Percentiles rank a stretch among this genome's conserved stretches.
phyloP scores from a whole-genome alignment of 1,284 basidiomycete genomes.

The Malassezia sympodialis region DNA sequence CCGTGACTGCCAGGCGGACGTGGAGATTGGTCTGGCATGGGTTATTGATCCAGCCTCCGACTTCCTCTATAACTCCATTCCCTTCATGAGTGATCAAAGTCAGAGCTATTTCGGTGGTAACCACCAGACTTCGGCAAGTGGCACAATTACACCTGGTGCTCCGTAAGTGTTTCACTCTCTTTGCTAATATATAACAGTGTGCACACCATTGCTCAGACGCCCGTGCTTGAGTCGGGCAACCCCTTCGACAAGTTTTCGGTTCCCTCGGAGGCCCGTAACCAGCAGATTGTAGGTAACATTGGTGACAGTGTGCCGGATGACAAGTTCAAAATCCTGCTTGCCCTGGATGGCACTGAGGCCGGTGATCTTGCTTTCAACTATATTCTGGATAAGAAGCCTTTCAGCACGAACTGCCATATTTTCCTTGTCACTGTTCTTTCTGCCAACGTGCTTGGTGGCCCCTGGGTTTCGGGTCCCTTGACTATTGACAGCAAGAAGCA shows the following conservation, averaged over 20 bases:
- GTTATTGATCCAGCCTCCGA: not conserved
- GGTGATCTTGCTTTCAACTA: constrained; percentile 42
- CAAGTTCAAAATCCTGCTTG: constrained; percentile 33
- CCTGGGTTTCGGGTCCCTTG: constrained; percentile 40
- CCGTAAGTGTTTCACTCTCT: not conserved
- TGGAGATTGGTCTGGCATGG: not conserved
- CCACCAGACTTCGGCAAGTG: constrained; percentile 12
- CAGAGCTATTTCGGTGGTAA: constrained; percentile 13
- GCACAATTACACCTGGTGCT: constrained; percentile 11
- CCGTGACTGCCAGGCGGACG: not conserved
- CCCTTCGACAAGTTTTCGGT: constrained; percentile 36
- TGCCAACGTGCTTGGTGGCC: constrained; percentile 34
- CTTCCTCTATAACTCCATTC: not conserved
- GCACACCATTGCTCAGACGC: constrained; percentile 37
- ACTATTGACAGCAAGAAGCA: constrained; percentile 42
- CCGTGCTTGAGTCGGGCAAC: constrained; percentile 38
- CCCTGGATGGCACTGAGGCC: constrained; percentile 42
- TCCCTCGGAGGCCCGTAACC: constrained; percentile 37
- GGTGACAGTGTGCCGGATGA: constrained; percentile 24
- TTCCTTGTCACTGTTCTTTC: constrained; percentile 40
- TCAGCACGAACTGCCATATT: constrained; percentile 29
- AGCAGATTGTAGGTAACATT: constrained; percentile 37
- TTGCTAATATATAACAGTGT: constrained; percentile 4
- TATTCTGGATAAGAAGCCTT: constrained; percentile 28
- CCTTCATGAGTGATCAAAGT: not conserved